Conservation (phyloP, 1,284 basidiomycete genomes). For the Leccinum pallidistipes region DNA sequence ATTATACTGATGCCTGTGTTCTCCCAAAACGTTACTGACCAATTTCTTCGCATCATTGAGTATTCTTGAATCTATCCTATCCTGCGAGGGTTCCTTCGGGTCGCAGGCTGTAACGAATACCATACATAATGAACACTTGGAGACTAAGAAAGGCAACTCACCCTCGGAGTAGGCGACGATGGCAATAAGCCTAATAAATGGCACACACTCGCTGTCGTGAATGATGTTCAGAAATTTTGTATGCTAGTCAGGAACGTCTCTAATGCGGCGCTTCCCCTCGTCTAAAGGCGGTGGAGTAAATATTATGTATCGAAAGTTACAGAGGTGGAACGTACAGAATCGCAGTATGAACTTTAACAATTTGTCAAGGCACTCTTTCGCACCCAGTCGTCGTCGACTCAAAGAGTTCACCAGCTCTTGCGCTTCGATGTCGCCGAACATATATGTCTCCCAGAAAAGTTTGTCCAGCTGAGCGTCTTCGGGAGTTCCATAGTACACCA, state of each 20-base stretch:
- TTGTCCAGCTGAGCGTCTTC: neutral
- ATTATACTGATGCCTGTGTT: slow-evolving; percentile 15
- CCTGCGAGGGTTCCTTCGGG: neutral
- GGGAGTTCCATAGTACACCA: neutral
- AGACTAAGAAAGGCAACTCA: slow-evolving; percentile 15
- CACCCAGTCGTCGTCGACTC: neutral
- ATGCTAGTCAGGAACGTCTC: slow-evolving; percentile 14
- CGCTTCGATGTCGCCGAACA: neutral
- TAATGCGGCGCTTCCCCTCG: slow-evolving; percentile 24
- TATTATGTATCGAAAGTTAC: neutral
- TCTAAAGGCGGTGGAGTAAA: slow-evolving; percentile 6
- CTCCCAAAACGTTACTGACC: slow-evolving; percentile 10
- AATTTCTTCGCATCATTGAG: slow-evolving; percentile 10
- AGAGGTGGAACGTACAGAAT: slow-evolving; percentile 17
- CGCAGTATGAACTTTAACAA: slow-evolving; percentile 1
- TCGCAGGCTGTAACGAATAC: slow-evolving; percentile 11
- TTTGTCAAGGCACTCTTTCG: neutral
- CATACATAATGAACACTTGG: neutral
- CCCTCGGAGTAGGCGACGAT: slow-evolving; percentile 24
- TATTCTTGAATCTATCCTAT: neutral
- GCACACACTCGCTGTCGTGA: neutral
- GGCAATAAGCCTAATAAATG: slow-evolving; percentile 12
- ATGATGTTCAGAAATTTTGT: slow-evolving; percentile 14
- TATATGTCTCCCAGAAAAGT: neutral
- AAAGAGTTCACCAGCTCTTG: neutral